Evolutionary conservation across 2,329 filamentous ascomycete species (phyloP), one percentile per base, ranked within the genome.

Genomic region (Arachnopeziza araneosa): DNA sequence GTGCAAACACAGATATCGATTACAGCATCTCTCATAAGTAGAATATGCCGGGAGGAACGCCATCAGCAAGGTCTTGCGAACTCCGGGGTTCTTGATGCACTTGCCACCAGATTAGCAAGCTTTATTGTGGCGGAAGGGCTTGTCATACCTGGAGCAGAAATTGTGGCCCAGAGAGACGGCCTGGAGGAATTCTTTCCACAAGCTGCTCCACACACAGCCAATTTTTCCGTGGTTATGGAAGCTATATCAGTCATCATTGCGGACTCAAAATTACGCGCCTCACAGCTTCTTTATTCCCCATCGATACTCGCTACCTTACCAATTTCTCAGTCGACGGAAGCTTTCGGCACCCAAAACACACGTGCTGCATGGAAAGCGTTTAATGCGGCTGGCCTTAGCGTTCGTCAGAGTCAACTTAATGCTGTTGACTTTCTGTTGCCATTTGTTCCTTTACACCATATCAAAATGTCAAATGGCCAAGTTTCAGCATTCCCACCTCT

Each of bases 181-280:
- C 70, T 86, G 36, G 73, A 79, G 56, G 80, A 82, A 8, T 77
- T 79, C 22, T 80, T 91, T 53, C 89, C 88, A 2, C 75, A 80
- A 2, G 79, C 88, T 24, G 84, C 89, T 8, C 81, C 83, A 1
- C 76, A 79, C 17, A 78, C 77, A 19, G 78, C 83, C 24, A 83
- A 82, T 61, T 75, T 96, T 49, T 81, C 85, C 1, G 84, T 85
- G 10, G 83, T 96, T 21, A 76, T 98, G 7, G 87, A 91, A 63
- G 90, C 93, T 0, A 83, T 96, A 55, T 82, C 86, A 22, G 82
- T 86, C 52, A 88, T 97, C 54, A 83, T 96, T 55, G 83, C 86
- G 62, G 85, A 90, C 68, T 97, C 93, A 0, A 88, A 87, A 66
- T 90, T 88, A 73, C 84, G 91, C 58, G 87, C 90, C 10, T 87